Evolutionary conservation across 176 grass and related monocot genomes (phyloP).

Genomic region (Cymbopogon citratus): DNA sequence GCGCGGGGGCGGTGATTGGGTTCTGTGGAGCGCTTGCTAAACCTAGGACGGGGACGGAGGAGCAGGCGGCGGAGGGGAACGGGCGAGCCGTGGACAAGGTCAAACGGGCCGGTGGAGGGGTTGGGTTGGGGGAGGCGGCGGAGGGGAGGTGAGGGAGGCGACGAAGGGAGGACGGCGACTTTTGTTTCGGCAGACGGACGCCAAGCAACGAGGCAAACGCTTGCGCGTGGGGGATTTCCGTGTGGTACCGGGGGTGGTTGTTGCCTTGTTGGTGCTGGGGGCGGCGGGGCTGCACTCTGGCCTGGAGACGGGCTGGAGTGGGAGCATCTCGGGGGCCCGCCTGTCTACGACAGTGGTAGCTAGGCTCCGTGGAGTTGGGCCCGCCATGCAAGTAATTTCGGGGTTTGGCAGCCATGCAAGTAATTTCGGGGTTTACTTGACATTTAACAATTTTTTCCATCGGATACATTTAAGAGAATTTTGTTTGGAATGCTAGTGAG

Average conservation of each 20-base stretch:
- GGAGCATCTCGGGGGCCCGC: neutral
- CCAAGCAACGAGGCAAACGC: slow-evolving; percentile 13
- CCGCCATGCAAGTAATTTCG: no score
- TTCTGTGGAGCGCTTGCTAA: slow-evolving; percentile 1
- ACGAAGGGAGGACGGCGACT: slow-evolving; percentile 29
- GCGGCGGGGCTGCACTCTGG: neutral
- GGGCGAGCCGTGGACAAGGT: slow-evolving; percentile 4
- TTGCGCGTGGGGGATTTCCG: slow-evolving; percentile 29
- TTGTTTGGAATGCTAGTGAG: no score
- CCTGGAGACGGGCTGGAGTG: neutral
- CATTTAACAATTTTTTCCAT: no score
- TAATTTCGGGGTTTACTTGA: no score
- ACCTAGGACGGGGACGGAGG: slow-evolving; percentile 21
- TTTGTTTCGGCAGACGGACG: slow-evolving; percentile 34
- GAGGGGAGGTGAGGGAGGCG: neutral
- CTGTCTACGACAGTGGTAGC: neutral
- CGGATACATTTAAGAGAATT: no score
- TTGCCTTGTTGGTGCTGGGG: neutral
- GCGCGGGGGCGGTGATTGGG: neutral
- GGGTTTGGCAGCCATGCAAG: no score
- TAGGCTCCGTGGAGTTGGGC: neutral
- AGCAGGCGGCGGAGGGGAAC: neutral
- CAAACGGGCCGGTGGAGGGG: slow-evolving; percentile 16
- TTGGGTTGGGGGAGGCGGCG: neutral
- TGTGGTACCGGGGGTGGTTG: slow-evolving; percentile 25